Evolutionary conservation across 2,329 filamentous ascomycete species (phyloP), one percentile per base, ranked within the genome.

Genomic region (Ramularia endophylla): DNA sequence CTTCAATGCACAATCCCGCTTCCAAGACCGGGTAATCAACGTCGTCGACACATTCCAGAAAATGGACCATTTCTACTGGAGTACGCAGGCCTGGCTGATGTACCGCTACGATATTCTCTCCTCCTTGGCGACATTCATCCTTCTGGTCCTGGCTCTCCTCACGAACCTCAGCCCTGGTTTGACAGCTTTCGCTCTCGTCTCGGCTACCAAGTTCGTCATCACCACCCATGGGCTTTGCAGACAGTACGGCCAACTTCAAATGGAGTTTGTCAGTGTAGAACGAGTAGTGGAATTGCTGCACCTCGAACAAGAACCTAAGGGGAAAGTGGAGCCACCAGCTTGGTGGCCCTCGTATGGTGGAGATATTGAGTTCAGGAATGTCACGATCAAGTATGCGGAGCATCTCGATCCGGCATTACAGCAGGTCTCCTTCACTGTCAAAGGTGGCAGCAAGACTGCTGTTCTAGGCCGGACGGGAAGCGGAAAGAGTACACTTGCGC

Each of bases 51-150:
- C 81, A 13, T 95, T 95, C 59, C 89, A 95, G 61, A 87, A 87
- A 59, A 92, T 94, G 75, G 89, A 95, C 56, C 89, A 95, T 61
- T 94, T 95, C 66, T 95, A 94, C 66, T 95, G 88, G 69, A 85
- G 81, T 44, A 72, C 94, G 31, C 87, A 94, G 51, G 79, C 80
- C 6, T 95, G 88, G 88, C 72, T 95, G 2, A 81, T 81, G 60
- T 87, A 84, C 56, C 80, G 88, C 9, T 90, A 92, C 41, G 82
- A 87, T 52, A 64, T 71, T 7, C 65, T 89, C 5, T 87, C 87
- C 0, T 84, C 83, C 0, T 60, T 77, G 3, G 86, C 86, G 6
- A 87, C 85, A 0, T 84, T 90, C 44, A 65, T 79, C 0, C 68
- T 95, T 38, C 86, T 87, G 1, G 61, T 82, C 2, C 74, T 89